Evolutionary conservation across 306 rosid genomes (phyloP).

Genomic region (Alnus rubra): DNA sequence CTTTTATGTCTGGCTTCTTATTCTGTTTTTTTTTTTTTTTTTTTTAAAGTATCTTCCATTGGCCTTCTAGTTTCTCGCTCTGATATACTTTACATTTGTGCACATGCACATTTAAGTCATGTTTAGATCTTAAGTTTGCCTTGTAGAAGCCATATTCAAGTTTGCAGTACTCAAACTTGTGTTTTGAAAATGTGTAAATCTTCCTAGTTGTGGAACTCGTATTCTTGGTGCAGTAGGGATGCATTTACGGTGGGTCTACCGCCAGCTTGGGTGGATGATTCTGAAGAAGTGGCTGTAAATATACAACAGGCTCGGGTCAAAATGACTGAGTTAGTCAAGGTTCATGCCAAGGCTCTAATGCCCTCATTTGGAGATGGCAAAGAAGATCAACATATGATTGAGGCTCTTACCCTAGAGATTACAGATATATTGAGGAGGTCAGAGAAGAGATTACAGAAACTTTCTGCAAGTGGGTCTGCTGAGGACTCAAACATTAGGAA

Average conservation of each 20-base stretch:
- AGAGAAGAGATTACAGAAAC: conserved; percentile 55
- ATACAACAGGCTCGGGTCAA: conserved; percentile 57
- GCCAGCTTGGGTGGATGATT: conserved; percentile 85
- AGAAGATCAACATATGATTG: conserved; percentile 65
- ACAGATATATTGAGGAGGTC: conserved; percentile 64
- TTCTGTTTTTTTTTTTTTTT: neutral
- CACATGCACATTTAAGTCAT: conserved; percentile 2
- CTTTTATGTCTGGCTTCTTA: neutral
- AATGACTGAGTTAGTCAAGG: conserved; percentile 66
- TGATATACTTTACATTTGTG: neutral
- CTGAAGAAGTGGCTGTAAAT: conserved; percentile 60
- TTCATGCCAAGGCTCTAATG: conserved; percentile 70
- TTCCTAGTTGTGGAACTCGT: conserved; percentile 16
- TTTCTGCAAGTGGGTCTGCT: conserved; percentile 57
- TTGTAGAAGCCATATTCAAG: conserved; percentile 5
- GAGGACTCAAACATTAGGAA: conserved; percentile 69
- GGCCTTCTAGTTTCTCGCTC: neutral
- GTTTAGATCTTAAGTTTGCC: neutral
- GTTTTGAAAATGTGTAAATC: conserved; percentile 16
- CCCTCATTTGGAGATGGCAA: conserved; percentile 76
- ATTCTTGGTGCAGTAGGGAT: conserved; percentile 49
- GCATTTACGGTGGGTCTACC: conserved; percentile 75
- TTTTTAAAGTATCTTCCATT: neutral
- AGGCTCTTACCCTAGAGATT: conserved; percentile 65
- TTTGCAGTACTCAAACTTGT: neutral